phyloP scores from a whole-genome alignment of 148 eudicot species.

The Camellia granthamiana region DNA sequence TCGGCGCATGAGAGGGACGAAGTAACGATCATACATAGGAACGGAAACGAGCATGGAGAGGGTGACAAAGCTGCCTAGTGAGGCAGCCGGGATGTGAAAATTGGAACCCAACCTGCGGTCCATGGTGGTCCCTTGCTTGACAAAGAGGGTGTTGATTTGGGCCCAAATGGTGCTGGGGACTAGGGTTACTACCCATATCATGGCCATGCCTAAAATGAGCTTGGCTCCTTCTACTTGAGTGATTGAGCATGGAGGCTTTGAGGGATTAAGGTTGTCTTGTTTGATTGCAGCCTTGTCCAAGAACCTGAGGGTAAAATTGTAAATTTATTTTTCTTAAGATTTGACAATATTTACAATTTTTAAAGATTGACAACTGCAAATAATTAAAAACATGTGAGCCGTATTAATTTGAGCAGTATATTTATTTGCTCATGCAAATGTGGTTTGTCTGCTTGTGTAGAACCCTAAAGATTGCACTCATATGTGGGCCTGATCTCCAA shows the following conservation, averaged over 20 bases:
- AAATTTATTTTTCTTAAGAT: background rate
- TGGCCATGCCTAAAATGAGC: constrained; percentile 66
- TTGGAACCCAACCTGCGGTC: constrained; percentile 47
- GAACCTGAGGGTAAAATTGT: constrained; percentile 43
- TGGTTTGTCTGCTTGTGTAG: background rate
- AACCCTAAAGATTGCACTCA: background rate
- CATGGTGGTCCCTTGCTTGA: constrained; percentile 83
- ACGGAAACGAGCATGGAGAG: constrained; percentile 66
- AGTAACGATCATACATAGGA: constrained; percentile 73
- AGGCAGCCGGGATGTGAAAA: constrained; percentile 79
- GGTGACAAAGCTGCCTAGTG: constrained; percentile 73
- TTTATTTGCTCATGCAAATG: too few species aligned
- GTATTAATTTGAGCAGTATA: too few species aligned
- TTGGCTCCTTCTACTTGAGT: constrained; percentile 84
- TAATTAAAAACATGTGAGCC: too few species aligned
- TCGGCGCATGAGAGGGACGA: constrained; percentile 62
- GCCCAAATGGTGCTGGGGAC: constrained; percentile 94
- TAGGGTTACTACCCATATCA: constrained; percentile 71
- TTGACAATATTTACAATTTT: too few species aligned
- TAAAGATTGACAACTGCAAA: too few species aligned
- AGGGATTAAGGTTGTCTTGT: constrained; percentile 26
- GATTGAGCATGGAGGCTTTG: constrained; percentile 54
- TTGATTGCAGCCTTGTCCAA: constrained; percentile 75
- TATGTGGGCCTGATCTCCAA: background rate
- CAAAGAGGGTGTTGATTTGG: constrained; percentile 80